Evolutionary conservation across 768 basidiomycete species (phyloP).

Genomic region (Boletus subparvulus): DNA sequence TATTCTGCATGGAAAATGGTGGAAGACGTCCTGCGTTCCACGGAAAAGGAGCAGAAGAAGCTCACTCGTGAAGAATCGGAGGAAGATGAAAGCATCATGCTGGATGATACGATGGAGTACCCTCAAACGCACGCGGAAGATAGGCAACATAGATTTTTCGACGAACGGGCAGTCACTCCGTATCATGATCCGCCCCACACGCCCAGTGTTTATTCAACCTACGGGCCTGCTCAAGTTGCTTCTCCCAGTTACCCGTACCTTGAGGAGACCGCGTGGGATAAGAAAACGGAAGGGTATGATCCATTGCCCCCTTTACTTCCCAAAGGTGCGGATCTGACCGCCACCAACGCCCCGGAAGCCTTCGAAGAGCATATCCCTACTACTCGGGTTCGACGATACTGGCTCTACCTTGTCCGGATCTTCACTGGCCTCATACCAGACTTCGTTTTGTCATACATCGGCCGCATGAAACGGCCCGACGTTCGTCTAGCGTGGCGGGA

Average conservation of each 20-base stretch:
- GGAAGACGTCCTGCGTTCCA: slow-evolving; percentile 53
- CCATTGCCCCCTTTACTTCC: slow-evolving; percentile 31
- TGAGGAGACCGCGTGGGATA: slow-evolving; percentile 44
- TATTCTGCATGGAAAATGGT: slow-evolving; percentile 59
- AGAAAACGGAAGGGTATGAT: slow-evolving; percentile 36
- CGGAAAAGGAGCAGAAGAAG: slow-evolving; percentile 50
- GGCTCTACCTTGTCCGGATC: slow-evolving; percentile 55
- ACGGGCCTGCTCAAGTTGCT: slow-evolving; percentile 20
- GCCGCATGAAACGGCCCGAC: slow-evolving; percentile 68
- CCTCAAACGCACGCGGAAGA: slow-evolving; percentile 33
- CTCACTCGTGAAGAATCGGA: slow-evolving; percentile 39
- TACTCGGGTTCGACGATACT: slow-evolving; percentile 53
- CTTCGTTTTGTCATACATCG: slow-evolving; percentile 47
- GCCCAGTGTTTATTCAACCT: slow-evolving; percentile 28
- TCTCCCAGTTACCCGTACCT: slow-evolving; percentile 31
- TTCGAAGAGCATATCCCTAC: slow-evolving; percentile 58
- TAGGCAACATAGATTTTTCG: slow-evolving; percentile 33
- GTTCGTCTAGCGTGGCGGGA: slow-evolving; percentile 69
- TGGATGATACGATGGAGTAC: slow-evolving; percentile 41
- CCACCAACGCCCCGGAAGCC: slow-evolving; percentile 43
- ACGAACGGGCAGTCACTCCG: slow-evolving; percentile 29
- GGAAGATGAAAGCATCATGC: slow-evolving; percentile 47
- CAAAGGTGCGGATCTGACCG: slow-evolving; percentile 39
- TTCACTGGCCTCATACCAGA: slow-evolving; percentile 57
- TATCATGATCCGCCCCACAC: slow-evolving; percentile 33